phyloP scores from a whole-genome alignment of 306 rosid genomes.

The Quercus engelmannii region DNA sequence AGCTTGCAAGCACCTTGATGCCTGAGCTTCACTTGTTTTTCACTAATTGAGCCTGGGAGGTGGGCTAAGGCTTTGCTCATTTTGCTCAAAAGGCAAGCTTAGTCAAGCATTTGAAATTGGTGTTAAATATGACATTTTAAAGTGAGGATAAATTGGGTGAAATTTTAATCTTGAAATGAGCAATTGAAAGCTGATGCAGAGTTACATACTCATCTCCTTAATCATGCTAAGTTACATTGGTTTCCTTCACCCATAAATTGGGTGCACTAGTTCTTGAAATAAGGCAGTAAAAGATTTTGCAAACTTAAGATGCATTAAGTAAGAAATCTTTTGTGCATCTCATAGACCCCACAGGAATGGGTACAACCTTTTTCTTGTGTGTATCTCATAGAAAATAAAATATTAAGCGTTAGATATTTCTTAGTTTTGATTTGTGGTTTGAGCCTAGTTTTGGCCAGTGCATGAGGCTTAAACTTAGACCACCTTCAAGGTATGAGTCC shows the following conservation, averaged over 20 bases:
- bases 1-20: not conserved
- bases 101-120: not conserved
- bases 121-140: no score
- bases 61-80: not conserved
- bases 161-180: not conserved
- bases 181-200: not conserved
- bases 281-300: not conserved
- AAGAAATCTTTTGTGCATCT: no score
- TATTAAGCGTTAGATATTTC: not conserved
- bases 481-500: not conserved
- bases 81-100: not conserved
- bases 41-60: not conserved
- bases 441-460: not conserved
- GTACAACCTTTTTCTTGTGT: no score
- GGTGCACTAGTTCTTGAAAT: not conserved
- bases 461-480: not conserved
- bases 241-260: not conserved
- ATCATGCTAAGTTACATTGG: not conserved
- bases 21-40: not conserved
- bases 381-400: no score
- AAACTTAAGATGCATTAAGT: no score
- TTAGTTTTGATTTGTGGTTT: not conserved
- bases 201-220: not conserved
- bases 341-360: no score
- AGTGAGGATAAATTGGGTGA: not conserved